Conservation (phyloP, 306 rosid species). For the Albizia julibrissin region DNA sequence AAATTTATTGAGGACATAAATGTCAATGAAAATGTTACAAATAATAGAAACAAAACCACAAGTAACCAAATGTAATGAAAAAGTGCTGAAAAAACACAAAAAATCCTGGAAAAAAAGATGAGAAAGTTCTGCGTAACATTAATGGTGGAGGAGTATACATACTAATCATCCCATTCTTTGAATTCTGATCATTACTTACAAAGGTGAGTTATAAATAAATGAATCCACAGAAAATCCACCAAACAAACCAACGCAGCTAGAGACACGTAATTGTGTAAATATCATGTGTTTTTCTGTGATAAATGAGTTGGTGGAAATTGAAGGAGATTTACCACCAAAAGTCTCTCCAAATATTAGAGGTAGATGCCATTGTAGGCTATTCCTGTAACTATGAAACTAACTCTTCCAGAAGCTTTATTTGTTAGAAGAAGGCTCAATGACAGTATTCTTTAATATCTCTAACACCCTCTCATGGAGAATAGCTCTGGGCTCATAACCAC, state of each 20-base stretch:
- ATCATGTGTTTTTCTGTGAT: conserved; percentile 2
- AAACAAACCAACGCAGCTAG: neutral
- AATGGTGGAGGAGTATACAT: neutral
- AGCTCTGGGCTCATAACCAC: neutral
- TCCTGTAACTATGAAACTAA: neutral
- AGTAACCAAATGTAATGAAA: neutral
- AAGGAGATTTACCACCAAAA: neutral
- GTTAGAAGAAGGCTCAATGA: neutral
- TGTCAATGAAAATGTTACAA: conserved; percentile 23
- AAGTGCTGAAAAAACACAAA: neutral
- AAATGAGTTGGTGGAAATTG: neutral
- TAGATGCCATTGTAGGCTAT: neutral
- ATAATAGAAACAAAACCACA: conserved; percentile 11
- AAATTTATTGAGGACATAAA: conserved; percentile 26
- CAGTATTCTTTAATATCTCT: neutral
- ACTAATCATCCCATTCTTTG: neutral
- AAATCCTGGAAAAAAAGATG: neutral
- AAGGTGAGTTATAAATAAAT: conserved; percentile 6
- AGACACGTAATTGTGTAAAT: neutral
- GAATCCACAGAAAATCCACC: neutral
- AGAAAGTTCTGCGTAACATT: neutral
- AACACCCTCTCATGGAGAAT: neutral
- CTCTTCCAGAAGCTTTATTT: neutral
- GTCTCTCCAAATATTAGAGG: neutral
- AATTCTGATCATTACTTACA: conserved; percentile 18